Evolutionary conservation across 495 filamentous ascomycete genomes (phyloP).

Genomic region (Aspergillus indologenus): DNA sequence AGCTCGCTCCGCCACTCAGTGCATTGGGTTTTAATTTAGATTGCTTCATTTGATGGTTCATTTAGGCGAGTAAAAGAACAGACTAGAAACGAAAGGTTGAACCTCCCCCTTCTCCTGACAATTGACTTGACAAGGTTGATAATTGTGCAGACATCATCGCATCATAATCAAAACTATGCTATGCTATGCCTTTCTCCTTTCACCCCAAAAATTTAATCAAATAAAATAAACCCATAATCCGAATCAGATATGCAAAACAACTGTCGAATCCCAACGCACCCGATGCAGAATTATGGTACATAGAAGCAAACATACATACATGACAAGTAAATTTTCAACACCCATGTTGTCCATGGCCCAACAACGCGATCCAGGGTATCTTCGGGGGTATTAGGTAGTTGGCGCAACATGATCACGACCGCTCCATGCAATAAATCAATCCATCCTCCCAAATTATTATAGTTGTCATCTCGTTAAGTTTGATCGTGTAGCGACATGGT

Average conservation of each 20-base stretch:
- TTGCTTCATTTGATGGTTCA: too few species aligned
- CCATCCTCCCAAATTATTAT: not conserved
- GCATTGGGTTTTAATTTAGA: too few species aligned
- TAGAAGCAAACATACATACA: constrained; percentile 13
- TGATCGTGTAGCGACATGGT: not conserved
- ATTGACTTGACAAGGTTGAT: not conserved
- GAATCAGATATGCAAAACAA: not conserved
- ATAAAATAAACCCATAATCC: not conserved
- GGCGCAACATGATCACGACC: not conserved
- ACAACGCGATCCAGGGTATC: constrained; percentile 5
- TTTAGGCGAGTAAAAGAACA: too few species aligned
- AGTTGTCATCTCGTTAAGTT: not conserved
- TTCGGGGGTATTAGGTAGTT: constrained; percentile 1
- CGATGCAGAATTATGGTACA: constrained; percentile 8
- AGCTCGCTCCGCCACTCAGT: too few species aligned
- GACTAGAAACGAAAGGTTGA: too few species aligned
- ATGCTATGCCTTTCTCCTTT: not conserved
- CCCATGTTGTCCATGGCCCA: not conserved
- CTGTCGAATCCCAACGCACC: not conserved
- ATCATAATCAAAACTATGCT: not conserved
- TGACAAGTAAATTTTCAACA: not conserved
- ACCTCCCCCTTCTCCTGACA: not conserved
- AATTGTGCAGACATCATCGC: too few species aligned
- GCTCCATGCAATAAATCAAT: not conserved
- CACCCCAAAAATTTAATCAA: not conserved